These are phyloP conservation scores for Haematococcus sp. DNA, from an alignment of 139 green algal species.

Conservation along the genomic window DNA sequence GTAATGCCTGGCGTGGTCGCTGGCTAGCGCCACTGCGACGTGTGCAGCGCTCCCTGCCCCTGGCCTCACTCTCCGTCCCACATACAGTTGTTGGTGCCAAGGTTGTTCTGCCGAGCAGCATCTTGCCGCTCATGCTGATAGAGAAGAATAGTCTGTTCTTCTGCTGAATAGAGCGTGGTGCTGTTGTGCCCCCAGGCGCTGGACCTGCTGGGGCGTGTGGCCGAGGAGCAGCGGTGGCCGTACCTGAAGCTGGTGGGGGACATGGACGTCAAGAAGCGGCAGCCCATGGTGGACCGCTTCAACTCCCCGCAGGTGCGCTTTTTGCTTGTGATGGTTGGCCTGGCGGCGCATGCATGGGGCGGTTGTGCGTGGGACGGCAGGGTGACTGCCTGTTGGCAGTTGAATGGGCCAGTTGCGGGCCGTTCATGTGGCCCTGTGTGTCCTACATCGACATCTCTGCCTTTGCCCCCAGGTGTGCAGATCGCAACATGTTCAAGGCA, in stretches of 20 bases:
- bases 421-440: too few species aligned
- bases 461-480: too few species aligned
- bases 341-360: not conserved
- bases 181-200: too few species aligned
- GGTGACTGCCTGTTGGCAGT: not conserved
- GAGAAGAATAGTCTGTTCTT: too few species aligned
- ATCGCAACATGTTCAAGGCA: too few species aligned
- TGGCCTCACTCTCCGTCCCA: not conserved
- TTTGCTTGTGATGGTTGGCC: not conserved
- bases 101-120: too few species aligned
- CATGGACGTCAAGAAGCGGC: constrained; percentile 77
- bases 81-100: not conserved
- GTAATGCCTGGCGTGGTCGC: not conserved
- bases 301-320: constrained; percentile 50
- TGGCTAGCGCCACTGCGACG: too few species aligned
- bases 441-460: too few species aligned
- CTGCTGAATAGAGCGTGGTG: too few species aligned
- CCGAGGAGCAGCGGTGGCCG: constrained; percentile 61
- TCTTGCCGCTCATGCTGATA: too few species aligned
- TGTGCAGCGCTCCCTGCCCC: not conserved
- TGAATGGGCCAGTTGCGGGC: too few species aligned
- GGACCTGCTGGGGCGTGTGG: constrained; percentile 64
- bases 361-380: not conserved
- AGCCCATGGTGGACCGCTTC: constrained; percentile 88
- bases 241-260: constrained; percentile 84